Base-by-base conservation (phyloP, 768 basidiomycete genomes). In the Pisolithus tinctorius region DNA sequence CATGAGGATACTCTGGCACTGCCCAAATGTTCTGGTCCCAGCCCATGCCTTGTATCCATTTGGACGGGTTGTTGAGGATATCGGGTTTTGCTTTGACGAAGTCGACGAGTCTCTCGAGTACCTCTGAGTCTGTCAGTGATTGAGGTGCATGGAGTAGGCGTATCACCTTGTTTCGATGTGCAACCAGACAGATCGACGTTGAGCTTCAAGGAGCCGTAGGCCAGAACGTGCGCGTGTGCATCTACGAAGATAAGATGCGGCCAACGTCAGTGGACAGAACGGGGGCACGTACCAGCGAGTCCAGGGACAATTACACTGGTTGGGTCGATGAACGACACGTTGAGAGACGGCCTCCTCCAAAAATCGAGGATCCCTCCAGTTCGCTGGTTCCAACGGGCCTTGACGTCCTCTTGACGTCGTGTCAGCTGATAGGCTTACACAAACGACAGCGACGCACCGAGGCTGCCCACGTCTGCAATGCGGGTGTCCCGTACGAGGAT, bases 21-120 rank as follows among this genome's bases (percentile, higher is more conserved):
- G 74, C 56, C 88, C 88, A 91, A 51, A 78, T 75, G 1, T 87
- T 95, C 67, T 98, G 93, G 61, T 98, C 90, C 93, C 94, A 98
- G 4, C 94, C 94, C 72, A 86, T 79, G 10, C 92, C 93, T 58
- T 83, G 73, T 39, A 96, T 79, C 90, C 91, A 96, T 5, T 61
- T 69, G 3, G 74, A 69, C 3, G 68, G 71, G 59, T 88, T 77
- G 3, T 74, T 62, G 1, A 70, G 63, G 6, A 85, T 63, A 37
- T 82, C 80, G 0, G 86, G 80, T 48, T 82, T 79, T 1, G 73
- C 65, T 4, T 70, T 60, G 50, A 92, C 77, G 55, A 85, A 84
- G 1, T 65, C 56, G 50, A 81, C 82, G 31, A 93, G 69, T 1
- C 76, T 72, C 4, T 77, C 71, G 13, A 89, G 65, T 10, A 90